Evolutionary conservation across 2,329 filamentous ascomycete species (phyloP).

Genomic region (Colletotrichum musae): DNA sequence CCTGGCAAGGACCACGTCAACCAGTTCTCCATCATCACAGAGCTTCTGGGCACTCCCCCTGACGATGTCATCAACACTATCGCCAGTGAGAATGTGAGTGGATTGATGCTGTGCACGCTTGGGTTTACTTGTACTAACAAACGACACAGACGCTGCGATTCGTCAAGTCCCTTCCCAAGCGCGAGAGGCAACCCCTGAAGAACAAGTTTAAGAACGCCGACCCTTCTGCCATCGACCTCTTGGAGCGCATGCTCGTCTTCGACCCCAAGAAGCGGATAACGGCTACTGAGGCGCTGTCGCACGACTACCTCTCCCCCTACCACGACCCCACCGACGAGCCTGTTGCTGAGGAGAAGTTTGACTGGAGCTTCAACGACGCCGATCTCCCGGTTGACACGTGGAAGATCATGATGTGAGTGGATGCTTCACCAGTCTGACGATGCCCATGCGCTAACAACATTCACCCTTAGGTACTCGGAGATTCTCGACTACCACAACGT

Average conservation of each 20-base stretch:
- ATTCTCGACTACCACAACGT: slow-evolving; percentile 99
- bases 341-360: slow-evolving; percentile 95
- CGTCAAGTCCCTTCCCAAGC: slow-evolving; percentile 95
- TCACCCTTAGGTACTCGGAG: slow-evolving; percentile 86
- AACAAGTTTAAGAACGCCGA: slow-evolving; percentile 98
- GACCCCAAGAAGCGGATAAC: slow-evolving; percentile 97
- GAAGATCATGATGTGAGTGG: slow-evolving; percentile 99
- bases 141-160: slow-evolving; percentile 85
- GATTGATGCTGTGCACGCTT: background rate
- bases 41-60: slow-evolving; percentile 94
- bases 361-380: slow-evolving; percentile 99
- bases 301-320: slow-evolving; percentile 96
- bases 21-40: slow-evolving; percentile 99
- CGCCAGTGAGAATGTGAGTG: slow-evolving; percentile 92
- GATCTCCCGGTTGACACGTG: slow-evolving; percentile 98
- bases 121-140: background rate
- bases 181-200: slow-evolving; percentile 87
- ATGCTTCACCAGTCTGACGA: too few relatives aligned
- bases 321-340: slow-evolving; percentile 98
- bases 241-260: slow-evolving; percentile 98
- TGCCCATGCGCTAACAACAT: slow-evolving; percentile 8
- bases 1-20: slow-evolving; percentile 99
- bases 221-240: slow-evolving; percentile 85
- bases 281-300: slow-evolving; percentile 86
- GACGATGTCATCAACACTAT: slow-evolving; percentile 99